Evolutionary conservation across 2,329 filamentous ascomycete genomes (phyloP).

Genomic region (Monilinia polystroma): DNA sequence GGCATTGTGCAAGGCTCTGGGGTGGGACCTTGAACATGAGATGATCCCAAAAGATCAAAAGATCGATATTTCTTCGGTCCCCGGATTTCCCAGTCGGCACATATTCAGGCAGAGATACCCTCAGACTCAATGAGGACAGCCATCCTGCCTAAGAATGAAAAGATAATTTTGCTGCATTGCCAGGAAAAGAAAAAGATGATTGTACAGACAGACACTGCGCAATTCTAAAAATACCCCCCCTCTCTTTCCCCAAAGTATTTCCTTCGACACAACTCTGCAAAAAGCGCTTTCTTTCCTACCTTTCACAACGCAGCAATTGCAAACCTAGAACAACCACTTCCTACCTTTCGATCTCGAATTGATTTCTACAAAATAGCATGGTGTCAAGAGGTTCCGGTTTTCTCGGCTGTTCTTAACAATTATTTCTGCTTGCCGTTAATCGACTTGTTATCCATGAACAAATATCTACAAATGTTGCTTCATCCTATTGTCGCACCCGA

Average conservation of each 20-base stretch:
- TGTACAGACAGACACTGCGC: neutral
- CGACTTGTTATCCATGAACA: neutral
- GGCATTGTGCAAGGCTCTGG: slow-evolving; percentile 78
- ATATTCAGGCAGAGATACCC: slow-evolving; percentile 40
- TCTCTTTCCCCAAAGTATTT: neutral
- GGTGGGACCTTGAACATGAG: slow-evolving; percentile 77
- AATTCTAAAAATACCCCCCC: neutral
- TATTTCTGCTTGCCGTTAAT: too few species aligned
- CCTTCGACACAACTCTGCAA: neutral
- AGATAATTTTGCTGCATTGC: neutral
- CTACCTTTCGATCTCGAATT: neutral
- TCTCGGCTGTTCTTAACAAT: too few species aligned
- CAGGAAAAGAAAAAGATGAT: neutral
- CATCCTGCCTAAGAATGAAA: neutral
- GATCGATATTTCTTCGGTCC: slow-evolving; percentile 54
- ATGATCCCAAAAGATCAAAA: slow-evolving; percentile 73
- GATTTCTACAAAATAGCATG: neutral
- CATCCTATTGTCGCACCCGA: neutral
- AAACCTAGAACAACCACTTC: neutral
- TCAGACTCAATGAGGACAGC: neutral
- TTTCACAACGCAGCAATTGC: neutral
- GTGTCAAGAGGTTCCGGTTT: neutral
- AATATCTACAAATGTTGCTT: neutral
- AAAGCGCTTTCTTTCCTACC: neutral
- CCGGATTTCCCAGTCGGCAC: slow-evolving; percentile 49